These are phyloP conservation scores for Endocalyx cinctus DNA, from an alignment of 2,329 filamentous ascomycete genomes.

Conservation along the genomic window DNA sequence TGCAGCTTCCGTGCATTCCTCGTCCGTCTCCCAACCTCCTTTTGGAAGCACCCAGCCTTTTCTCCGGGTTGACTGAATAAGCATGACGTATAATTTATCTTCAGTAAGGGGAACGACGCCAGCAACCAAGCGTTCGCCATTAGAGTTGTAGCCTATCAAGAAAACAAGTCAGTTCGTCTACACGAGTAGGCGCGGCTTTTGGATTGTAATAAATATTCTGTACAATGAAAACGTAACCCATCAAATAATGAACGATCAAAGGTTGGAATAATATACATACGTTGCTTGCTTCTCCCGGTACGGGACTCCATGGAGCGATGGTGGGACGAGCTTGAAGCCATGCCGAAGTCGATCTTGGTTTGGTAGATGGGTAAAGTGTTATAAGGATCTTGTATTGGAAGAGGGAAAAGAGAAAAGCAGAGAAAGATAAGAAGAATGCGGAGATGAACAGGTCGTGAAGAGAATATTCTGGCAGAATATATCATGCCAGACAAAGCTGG, in stretches of 20 bases:
- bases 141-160: constrained; percentile 76
- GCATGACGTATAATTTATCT: constrained; percentile 82
- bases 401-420: too few relatives aligned
- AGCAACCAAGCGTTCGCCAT: constrained; percentile 91
- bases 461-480: constrained; percentile 11
- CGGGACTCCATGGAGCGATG: constrained; percentile 66
- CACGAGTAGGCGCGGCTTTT: constrained; percentile 21
- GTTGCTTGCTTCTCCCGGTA: constrained; percentile 73
- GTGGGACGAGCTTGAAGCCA: constrained; percentile 27
- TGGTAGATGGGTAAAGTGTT: background rate
- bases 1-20: constrained; percentile 80
- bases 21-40: constrained; percentile 95
- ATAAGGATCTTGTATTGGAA: constrained; percentile 5
- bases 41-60: constrained; percentile 97
- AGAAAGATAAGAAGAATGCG: too few relatives aligned
- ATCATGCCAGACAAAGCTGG: constrained; percentile 28
- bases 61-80: constrained; percentile 88
- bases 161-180: constrained; percentile 34
- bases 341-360: too few relatives aligned
- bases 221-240: too few relatives aligned
- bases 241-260: too few relatives aligned
- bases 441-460: too few relatives aligned
- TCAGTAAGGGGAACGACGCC: constrained; percentile 85
- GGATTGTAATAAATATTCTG: too few relatives aligned
- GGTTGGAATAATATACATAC: constrained; percentile 51